phyloP scores from a whole-genome alignment of 2,329 filamentous ascomycete species.

The Elsinoe necatrix region DNA sequence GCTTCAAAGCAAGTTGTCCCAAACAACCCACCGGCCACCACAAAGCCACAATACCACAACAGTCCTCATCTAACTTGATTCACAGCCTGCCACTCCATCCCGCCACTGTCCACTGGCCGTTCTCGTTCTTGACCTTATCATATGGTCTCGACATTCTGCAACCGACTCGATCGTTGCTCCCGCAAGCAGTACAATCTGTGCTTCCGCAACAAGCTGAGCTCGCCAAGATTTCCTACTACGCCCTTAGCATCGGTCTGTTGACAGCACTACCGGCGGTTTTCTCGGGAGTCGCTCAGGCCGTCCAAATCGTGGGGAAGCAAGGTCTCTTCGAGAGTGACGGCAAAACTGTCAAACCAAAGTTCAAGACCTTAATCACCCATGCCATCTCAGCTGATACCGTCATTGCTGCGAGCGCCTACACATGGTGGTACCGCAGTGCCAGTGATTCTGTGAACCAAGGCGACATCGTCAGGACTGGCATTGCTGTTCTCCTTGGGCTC shows the following conservation, averaged over 20 bases:
- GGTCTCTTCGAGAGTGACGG: constrained; percentile 33
- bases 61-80: neutral
- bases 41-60: neutral
- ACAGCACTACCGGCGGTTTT: constrained; percentile 29
- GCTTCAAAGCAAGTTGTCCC: neutral
- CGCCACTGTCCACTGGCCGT: constrained; percentile 38
- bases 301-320: constrained; percentile 36
- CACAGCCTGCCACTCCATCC: constrained; percentile 35
- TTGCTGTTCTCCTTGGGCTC: constrained; percentile 31
- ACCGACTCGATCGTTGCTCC: constrained; percentile 28
- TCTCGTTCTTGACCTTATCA: constrained; percentile 37
- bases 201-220: constrained; percentile 30
- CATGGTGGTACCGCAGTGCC: constrained; percentile 37
- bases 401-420: constrained; percentile 32
- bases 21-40: neutral
- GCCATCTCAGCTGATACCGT: constrained; percentile 37
- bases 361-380: constrained; percentile 36
- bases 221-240: constrained; percentile 37
- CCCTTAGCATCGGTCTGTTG: constrained; percentile 34
- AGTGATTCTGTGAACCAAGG: constrained; percentile 23
- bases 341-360: constrained; percentile 33
- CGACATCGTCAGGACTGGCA: constrained; percentile 29
- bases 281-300: constrained; percentile 31
- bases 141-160: constrained; percentile 36
- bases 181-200: constrained; percentile 25